Percentiles rank a stretch among this genome's conserved stretches.
Evolutionary conservation across 2,329 filamentous ascomycete species (phyloP).

Genomic region (Trichoderma cornu-damae): DNA sequence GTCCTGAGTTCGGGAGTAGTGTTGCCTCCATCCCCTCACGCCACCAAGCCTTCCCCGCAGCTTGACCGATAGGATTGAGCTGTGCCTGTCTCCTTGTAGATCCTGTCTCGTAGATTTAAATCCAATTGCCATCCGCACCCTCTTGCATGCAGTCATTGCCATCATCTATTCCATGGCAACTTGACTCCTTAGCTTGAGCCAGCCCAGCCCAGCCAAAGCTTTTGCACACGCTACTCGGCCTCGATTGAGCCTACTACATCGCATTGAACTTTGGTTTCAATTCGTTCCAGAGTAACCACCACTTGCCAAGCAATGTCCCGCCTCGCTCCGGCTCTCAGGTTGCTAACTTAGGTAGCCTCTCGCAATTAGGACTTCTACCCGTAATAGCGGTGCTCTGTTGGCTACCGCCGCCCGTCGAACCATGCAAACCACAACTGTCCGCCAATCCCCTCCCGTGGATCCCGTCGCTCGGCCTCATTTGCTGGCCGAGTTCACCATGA

Average conservation of each 20-base stretch:
- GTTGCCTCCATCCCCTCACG: conserved; percentile 14
- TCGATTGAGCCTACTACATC: conserved; percentile 6
- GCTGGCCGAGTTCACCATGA: conserved; percentile 70
- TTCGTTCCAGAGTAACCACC: background rate
- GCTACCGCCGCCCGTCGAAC: conserved; percentile 21
- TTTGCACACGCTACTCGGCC: background rate
- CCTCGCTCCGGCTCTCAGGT: conserved; percentile 23
- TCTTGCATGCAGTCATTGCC: background rate
- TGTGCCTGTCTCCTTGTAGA: conserved; percentile 7
- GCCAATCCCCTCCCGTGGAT: conserved; percentile 20
- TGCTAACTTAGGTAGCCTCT: conserved; percentile 23
- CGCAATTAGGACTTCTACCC: conserved; percentile 2
- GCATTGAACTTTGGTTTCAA: background rate
- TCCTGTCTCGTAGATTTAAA: too few species aligned
- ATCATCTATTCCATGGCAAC: conserved; percentile 7
- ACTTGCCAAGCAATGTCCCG: conserved; percentile 26
- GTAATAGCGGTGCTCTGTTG: conserved; percentile 11
- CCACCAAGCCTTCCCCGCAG: conserved; percentile 16
- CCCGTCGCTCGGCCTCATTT: conserved; percentile 26
- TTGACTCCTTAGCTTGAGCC: background rate
- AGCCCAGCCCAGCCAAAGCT: background rate
- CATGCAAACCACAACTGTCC: conserved; percentile 24
- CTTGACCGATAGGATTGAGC: background rate
- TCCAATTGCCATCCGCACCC: conserved; percentile 10
- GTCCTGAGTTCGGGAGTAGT: conserved; percentile 7